phyloP scores from a whole-genome alignment of 108 stramenopile species.

The Poteriospumella lacustris region DNA sequence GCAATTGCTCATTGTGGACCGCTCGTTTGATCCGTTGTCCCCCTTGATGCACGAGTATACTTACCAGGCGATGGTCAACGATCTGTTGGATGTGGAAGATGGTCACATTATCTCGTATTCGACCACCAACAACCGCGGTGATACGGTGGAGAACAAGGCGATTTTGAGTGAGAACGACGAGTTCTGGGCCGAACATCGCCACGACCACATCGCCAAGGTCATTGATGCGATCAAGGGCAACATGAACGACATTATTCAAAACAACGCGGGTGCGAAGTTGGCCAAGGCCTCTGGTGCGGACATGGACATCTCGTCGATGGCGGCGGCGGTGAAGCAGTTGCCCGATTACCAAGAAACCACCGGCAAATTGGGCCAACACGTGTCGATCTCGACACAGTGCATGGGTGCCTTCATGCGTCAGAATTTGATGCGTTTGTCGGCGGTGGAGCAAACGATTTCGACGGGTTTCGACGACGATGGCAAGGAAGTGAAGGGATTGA shows the following conservation, averaged over 20 bases:
- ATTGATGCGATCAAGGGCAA: conserved; percentile 67
- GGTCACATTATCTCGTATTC: conserved; percentile 69
- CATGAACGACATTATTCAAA: conserved; percentile 51
- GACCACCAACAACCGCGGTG: conserved; percentile 41
- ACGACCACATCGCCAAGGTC: conserved; percentile 88
- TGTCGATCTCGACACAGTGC: conserved; percentile 82
- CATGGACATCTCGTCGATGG: conserved; percentile 56
- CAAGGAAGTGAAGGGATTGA: conserved; percentile 53
- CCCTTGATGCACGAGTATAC: conserved; percentile 96
- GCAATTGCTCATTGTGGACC: conserved; percentile 81
- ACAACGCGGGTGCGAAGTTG: conserved; percentile 27
- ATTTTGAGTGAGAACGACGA: conserved; percentile 85
- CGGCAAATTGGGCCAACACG: conserved; percentile 83
- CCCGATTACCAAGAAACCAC: conserved; percentile 89
- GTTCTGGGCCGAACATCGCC: conserved; percentile 88
- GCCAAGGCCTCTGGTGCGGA: conserved; percentile 22
- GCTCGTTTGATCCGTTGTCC: conserved; percentile 79
- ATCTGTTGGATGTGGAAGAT: conserved; percentile 74
- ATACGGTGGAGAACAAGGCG: conserved; percentile 34
- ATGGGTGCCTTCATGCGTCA: conserved; percentile 56
- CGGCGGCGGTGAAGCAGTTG: conserved; percentile 74
- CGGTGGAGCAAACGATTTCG: conserved; percentile 85
- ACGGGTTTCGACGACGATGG: conserved; percentile 82
- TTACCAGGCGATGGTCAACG: conserved; percentile 94
- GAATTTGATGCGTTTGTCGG: conserved; percentile 49